Conservation (phyloP, 257 asterid genomes). For the Solanum habrochaites region DNA sequence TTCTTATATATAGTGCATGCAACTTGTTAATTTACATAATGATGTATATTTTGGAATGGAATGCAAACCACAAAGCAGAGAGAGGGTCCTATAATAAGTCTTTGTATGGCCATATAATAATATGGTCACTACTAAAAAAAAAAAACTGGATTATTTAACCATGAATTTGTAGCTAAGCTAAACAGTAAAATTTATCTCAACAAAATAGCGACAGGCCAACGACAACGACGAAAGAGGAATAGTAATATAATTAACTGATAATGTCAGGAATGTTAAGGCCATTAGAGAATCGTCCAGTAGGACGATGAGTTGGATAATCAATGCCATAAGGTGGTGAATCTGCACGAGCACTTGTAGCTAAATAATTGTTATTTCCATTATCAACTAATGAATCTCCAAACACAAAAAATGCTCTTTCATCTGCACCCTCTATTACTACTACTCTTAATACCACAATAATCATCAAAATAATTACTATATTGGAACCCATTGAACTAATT, state of each 20-base stretch:
- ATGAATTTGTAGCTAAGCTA: neutral
- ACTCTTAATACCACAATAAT: neutral
- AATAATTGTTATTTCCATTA: slow-evolving; percentile 59
- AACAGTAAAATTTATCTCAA: too few relatives aligned
- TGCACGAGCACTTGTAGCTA: slow-evolving; percentile 63
- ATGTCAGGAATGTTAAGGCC: slow-evolving; percentile 67
- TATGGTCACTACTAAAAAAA: neutral
- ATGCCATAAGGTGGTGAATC: slow-evolving; percentile 74
- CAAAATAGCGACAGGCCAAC: too few relatives aligned
- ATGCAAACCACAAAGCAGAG: neutral
- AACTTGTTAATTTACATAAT: neutral
- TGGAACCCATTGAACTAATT: slow-evolving; percentile 9
- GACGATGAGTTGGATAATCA: slow-evolving; percentile 51
- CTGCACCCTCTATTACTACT: neutral
- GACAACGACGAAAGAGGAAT: neutral
- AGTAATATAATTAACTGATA: slow-evolving; percentile 24
- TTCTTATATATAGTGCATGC: neutral
- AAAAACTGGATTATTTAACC: too few relatives aligned
- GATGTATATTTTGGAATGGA: neutral
- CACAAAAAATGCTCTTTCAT: slow-evolving; percentile 41
- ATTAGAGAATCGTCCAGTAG: slow-evolving; percentile 73
- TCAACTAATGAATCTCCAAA: slow-evolving; percentile 80
- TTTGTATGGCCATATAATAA: neutral
- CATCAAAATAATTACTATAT: neutral
- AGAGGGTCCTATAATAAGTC: neutral